Conservation (phyloP, 805 yeast genomes). For the Lipomyces sp. region DNA sequence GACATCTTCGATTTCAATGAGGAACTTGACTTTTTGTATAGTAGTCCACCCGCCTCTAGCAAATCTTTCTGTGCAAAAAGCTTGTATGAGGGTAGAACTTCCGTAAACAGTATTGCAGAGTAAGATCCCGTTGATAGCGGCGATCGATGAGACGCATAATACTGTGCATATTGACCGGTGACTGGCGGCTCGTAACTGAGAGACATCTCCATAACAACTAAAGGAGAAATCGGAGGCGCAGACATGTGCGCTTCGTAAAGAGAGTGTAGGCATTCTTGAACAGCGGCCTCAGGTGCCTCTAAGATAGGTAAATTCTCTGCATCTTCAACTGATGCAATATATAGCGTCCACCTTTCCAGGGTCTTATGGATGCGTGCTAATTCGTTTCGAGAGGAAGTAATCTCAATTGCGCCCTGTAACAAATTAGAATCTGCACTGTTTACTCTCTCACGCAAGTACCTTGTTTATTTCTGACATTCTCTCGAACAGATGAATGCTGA, state of each 20-base stretch:
- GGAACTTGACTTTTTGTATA: constrained; percentile 53
- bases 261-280: constrained; percentile 52
- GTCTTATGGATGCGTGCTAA: constrained; percentile 72
- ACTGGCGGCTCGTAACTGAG: constrained; percentile 65
- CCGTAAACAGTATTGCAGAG: constrained; percentile 68
- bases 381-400: constrained; percentile 59
- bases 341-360: constrained; percentile 73
- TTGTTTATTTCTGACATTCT: constrained; percentile 34
- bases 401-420: constrained; percentile 42
- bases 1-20: constrained; percentile 46
- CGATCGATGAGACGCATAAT: constrained; percentile 55
- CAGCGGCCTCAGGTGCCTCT: constrained; percentile 43
- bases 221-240: constrained; percentile 52
- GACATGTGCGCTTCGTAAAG: constrained; percentile 43
- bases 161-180: constrained; percentile 52
- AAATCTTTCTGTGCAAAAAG: constrained; percentile 52
- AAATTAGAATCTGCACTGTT: constrained; percentile 45
- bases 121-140: constrained; percentile 67
- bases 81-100: constrained; percentile 58
- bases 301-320: constrained; percentile 2
- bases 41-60: constrained; percentile 30
- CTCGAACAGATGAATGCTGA: constrained; percentile 57
- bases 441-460: neutral
- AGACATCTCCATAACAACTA: constrained; percentile 66
- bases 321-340: constrained; percentile 16